A percentile compares a stretch with the other conserved stretches of the same genome.
Evolutionary conservation across 345 rosid genomes (phyloP).

Genomic region (Aquilaria yunnanensis): DNA sequence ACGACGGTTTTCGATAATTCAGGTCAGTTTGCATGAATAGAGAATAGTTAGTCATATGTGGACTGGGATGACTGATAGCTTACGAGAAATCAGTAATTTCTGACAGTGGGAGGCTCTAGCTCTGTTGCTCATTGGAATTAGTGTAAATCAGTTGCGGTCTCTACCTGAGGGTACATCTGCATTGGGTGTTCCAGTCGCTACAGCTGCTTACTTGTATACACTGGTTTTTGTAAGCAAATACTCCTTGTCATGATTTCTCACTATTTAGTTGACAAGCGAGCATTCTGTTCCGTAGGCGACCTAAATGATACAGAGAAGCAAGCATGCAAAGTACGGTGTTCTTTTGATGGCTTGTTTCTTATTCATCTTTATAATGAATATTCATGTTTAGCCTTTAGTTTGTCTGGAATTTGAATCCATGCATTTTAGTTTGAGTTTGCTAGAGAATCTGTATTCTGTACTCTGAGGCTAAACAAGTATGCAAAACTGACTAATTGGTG

Average conservation of each 20-base stretch:
- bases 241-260: too few relatives aligned
- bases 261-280: too few relatives aligned
- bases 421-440: background rate
- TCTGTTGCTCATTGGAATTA: constrained; percentile 89
- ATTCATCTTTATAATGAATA: too few relatives aligned
- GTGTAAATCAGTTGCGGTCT: constrained; percentile 84
- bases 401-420: background rate
- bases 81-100: constrained; percentile 18
- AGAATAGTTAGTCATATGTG: background rate
- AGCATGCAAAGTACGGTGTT: too few relatives aligned
- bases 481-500: too few relatives aligned
- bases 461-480: too few relatives aligned
- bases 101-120: constrained; percentile 99
- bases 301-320: too few relatives aligned
- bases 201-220: constrained; percentile 81
- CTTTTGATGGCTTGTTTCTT: too few relatives aligned
- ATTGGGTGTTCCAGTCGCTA: constrained; percentile 72
- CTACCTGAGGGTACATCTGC: constrained; percentile 76
- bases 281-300: too few relatives aligned
- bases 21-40: constrained; percentile 36
- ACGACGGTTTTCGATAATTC: constrained; percentile 85
- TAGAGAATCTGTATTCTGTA: constrained; percentile 12
- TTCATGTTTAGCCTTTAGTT: too few relatives aligned
- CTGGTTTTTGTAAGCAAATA: constrained; percentile 70
- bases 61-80: background rate